phyloP scores from a whole-genome alignment of 2,329 filamentous ascomycete species.

The Exophiala calicioides region DNA sequence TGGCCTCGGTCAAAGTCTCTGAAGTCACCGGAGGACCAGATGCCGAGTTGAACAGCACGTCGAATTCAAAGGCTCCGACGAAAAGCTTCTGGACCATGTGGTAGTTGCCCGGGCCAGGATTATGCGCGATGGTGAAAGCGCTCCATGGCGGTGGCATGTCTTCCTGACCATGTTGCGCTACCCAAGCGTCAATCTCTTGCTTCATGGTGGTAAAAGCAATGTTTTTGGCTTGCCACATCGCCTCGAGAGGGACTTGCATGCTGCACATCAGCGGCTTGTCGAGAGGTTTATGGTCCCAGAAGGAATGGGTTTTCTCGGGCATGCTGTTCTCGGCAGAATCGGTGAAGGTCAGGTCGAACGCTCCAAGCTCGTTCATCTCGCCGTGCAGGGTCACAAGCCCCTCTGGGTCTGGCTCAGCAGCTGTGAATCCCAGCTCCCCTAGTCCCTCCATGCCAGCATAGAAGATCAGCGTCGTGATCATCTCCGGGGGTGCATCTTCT shows the following conservation, averaged over 20 bases:
- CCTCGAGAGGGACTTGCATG: constrained; percentile 63
- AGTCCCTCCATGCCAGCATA: constrained; percentile 79
- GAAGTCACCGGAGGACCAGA: constrained; percentile 61
- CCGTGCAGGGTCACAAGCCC: constrained; percentile 71
- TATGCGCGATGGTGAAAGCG: constrained; percentile 75
- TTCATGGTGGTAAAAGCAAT: constrained; percentile 66
- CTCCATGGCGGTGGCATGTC: constrained; percentile 80
- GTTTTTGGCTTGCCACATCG: constrained; percentile 81
- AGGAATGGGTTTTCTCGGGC: constrained; percentile 62
- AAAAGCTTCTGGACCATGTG: constrained; percentile 92
- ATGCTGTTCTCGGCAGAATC: constrained; percentile 65
- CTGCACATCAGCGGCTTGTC: constrained; percentile 77
- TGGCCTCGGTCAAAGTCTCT: constrained; percentile 69
- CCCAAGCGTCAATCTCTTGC: constrained; percentile 60
- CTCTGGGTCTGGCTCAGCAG: constrained; percentile 55
- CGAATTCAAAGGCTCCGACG: constrained; percentile 85
- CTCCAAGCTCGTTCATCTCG: constrained; percentile 69
- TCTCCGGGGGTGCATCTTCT: constrained; percentile 63
- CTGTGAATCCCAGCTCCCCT: constrained; percentile 64
- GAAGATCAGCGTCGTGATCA: constrained; percentile 78
- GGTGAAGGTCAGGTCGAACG: constrained; percentile 77
- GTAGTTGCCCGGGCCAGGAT: constrained; percentile 70
- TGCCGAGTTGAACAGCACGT: constrained; percentile 82
- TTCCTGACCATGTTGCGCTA: constrained; percentile 62
- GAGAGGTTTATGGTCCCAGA: constrained; percentile 68